phyloP scores from a whole-genome alignment of 257 asterid species.

The Solanum gracilifrons region DNA sequence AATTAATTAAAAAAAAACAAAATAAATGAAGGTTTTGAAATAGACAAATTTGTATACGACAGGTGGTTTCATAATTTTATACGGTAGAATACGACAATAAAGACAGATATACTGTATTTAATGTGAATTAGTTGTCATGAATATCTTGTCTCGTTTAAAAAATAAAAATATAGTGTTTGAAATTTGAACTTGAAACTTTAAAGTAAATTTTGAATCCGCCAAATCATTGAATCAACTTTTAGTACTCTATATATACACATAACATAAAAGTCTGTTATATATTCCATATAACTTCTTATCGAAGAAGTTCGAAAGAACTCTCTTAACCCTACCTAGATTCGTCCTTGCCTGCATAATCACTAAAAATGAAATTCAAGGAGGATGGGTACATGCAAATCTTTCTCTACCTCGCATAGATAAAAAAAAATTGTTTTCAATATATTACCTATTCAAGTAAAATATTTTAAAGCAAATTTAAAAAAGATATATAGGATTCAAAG shows the following conservation, averaged over 20 bases:
- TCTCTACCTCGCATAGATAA: not conserved
- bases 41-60: not conserved
- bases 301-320: not conserved
- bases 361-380: too few species aligned
- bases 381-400: not conserved
- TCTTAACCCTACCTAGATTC: not conserved
- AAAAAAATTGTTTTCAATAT: too few species aligned
- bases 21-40: not conserved
- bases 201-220: too few species aligned
- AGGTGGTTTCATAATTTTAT: not conserved
- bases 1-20: not conserved
- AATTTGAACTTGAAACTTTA: too few species aligned
- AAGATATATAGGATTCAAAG: too few species aligned
- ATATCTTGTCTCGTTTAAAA: not conserved
- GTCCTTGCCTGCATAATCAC: not conserved
- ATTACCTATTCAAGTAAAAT: too few species aligned
- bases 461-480: too few species aligned
- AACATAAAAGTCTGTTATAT: not conserved
- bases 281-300: too few species aligned
- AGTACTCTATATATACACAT: not conserved
- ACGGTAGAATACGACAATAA: not conserved
- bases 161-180: too few species aligned
- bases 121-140: not conserved
- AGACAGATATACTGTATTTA: not conserved
- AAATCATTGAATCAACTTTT: too few species aligned